Evolutionary conservation across 352 stramenopile genomes (phyloP).

Genomic region (Phytophthora hibernalis): DNA sequence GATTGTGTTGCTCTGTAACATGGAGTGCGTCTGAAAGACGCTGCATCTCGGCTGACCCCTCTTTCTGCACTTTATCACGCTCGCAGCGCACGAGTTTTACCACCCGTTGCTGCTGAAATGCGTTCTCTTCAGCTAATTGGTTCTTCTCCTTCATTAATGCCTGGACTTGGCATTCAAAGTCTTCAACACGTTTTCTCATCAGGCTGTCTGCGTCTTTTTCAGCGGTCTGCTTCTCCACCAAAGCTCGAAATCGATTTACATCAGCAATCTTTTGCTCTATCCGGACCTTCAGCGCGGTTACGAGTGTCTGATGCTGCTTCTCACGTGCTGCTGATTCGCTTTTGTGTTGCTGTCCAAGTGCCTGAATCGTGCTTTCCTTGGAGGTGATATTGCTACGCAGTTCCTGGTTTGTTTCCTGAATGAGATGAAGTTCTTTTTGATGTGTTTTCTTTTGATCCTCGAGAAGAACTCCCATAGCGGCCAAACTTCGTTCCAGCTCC

Average conservation of each 20-base stretch:
- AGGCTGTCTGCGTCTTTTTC: slow-evolving; percentile 3
- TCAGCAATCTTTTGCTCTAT: slow-evolving; percentile 28
- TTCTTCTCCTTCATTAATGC: not conserved
- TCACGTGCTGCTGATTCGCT: not conserved
- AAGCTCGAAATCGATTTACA: slow-evolving; percentile 6
- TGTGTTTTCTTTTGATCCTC: slow-evolving; percentile 12
- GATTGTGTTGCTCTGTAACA: slow-evolving; percentile 10
- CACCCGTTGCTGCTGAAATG: slow-evolving; percentile 8
- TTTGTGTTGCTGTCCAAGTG: slow-evolving; percentile 16
- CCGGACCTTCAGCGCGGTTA: slow-evolving; percentile 24
- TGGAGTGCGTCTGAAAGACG: slow-evolving; percentile 11
- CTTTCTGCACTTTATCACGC: slow-evolving; percentile 2
- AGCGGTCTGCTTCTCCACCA: slow-evolving; percentile 1
- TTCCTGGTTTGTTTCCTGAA: slow-evolving; percentile 17
- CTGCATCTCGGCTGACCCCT: slow-evolving; percentile 10
- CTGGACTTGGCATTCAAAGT: slow-evolving; percentile 9
- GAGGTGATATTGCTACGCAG: slow-evolving; percentile 4
- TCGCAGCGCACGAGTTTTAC: slow-evolving; percentile 1
- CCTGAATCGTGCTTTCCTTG: slow-evolving; percentile 9
- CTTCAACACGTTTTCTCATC: slow-evolving; percentile 3
- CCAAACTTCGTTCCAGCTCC: slow-evolving; percentile 20
- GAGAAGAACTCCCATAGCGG: not conserved
- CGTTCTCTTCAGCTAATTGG: not conserved
- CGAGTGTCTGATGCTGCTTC: slow-evolving; percentile 19
- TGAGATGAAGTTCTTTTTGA: slow-evolving; percentile 18